A percentile compares a stretch with the other conserved stretches of the same genome.
Conservation (phyloP, 129 eudicot species). For the Kitagawia praeruptora region DNA sequence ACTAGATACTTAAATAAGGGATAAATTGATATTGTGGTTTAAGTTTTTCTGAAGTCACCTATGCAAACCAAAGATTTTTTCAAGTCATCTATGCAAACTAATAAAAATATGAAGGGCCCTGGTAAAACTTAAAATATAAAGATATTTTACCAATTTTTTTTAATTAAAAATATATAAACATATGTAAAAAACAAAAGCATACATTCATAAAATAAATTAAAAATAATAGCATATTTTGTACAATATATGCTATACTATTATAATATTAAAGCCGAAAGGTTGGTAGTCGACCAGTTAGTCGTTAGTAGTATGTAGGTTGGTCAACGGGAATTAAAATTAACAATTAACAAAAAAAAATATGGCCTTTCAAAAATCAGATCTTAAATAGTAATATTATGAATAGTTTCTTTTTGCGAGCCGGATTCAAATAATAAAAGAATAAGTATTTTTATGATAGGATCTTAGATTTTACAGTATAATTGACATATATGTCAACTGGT, state of each 20-base stretch:
- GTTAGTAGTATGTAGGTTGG: too few species aligned
- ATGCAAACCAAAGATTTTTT: background rate
- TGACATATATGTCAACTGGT: too few species aligned
- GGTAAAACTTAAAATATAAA: background rate
- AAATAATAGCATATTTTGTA: background rate
- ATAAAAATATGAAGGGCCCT: background rate
- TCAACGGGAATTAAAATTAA: too few species aligned
- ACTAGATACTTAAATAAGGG: background rate
- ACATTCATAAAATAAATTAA: too few species aligned
- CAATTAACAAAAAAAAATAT: too few species aligned
- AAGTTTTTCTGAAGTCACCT: background rate
- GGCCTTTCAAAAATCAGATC: background rate
- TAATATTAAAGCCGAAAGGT: background rate
- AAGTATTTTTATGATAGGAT: too few species aligned
- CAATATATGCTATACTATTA: background rate
- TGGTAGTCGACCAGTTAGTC: too few species aligned
- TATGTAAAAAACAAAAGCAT: background rate
- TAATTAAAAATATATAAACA: background rate
- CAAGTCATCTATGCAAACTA: background rate
- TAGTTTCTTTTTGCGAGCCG: too few species aligned
- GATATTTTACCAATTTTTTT: background rate
- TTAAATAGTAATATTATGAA: too few species aligned
- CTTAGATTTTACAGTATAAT: background rate
- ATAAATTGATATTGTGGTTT: background rate
- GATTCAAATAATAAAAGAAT: background rate